Conservation (phyloP, 2,329 filamentous ascomycete genomes). For the Penicillium concentricum region DNA sequence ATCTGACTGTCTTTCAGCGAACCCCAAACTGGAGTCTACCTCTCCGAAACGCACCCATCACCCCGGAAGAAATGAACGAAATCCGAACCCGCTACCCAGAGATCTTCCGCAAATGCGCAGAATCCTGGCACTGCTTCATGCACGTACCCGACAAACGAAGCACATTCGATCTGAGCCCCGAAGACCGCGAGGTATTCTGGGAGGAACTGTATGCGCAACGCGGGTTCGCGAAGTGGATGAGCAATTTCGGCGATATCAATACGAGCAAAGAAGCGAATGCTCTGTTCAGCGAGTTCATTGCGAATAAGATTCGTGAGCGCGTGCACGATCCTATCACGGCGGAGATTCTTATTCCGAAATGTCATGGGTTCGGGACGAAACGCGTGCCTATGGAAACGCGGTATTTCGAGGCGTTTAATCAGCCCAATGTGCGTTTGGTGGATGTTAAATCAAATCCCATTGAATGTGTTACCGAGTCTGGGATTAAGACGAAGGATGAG, state of each 20-base stretch:
- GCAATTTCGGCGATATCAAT: slow-evolving; percentile 25
- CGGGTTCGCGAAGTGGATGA: slow-evolving; percentile 22
- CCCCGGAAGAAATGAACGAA: neutral
- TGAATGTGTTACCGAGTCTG: slow-evolving; percentile 9
- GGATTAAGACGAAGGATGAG: slow-evolving; percentile 7
- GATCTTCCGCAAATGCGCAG: neutral
- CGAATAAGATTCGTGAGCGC: slow-evolving; percentile 12
- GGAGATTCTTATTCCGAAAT: slow-evolving; percentile 12
- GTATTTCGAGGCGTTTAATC: slow-evolving; percentile 12
- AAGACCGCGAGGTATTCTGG: slow-evolving; percentile 9
- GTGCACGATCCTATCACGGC: slow-evolving; percentile 10
- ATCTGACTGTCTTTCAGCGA: slow-evolving; percentile 25
- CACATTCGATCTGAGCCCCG: neutral
- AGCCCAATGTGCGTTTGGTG: slow-evolving; percentile 10
- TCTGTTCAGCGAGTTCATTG: slow-evolving; percentile 10
- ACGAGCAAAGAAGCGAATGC: slow-evolving; percentile 10
- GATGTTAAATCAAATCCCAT: slow-evolving; percentile 9
- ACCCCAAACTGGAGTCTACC: slow-evolving; percentile 28
- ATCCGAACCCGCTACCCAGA: neutral
- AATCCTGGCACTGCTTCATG: neutral
- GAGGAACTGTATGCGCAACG: slow-evolving; percentile 16
- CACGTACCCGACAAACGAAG: neutral
- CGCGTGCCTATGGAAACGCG: slow-evolving; percentile 12
- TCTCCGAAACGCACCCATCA: slow-evolving; percentile 14
- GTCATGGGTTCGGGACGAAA: slow-evolving; percentile 12